Conservation (phyloP, 176 grass and related monocot genomes). For the Ensete ventricosum region DNA sequence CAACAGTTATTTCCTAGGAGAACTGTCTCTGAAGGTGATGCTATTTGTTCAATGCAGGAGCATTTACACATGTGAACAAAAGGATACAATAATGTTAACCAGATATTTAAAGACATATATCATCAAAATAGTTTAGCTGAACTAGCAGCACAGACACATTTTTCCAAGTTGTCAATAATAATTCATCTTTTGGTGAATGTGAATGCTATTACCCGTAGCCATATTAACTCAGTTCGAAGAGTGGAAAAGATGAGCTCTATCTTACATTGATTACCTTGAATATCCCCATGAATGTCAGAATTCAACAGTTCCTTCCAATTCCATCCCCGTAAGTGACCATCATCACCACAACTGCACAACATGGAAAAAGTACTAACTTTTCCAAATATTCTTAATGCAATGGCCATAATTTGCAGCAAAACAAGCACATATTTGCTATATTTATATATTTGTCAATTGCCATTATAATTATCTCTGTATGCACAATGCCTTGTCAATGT, state of each 20-base stretch:
- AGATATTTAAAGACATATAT: background rate
- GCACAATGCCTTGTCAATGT: too few species aligned
- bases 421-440: background rate
- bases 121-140: background rate
- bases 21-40: background rate
- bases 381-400: background rate
- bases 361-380: background rate
- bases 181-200: background rate
- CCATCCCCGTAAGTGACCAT: conserved; percentile 70
- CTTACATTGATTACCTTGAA: conserved; percentile 30
- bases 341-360: conserved; percentile 53
- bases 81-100: background rate
- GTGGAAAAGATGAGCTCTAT: background rate
- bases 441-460: background rate
- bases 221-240: too few species aligned
- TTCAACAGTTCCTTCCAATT: conserved; percentile 61
- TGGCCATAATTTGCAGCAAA: background rate
- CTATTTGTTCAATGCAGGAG: background rate
- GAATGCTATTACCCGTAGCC: background rate
- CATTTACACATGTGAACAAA: background rate
- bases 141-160: background rate
- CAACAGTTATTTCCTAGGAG: background rate
- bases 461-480: too few species aligned
- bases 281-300: conserved; percentile 36
- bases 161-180: background rate